These are phyloP conservation scores for Trichoderma koningiopsis DNA, from an alignment of 2,329 filamentous ascomycete species.

Conservation along the genomic window DNA sequence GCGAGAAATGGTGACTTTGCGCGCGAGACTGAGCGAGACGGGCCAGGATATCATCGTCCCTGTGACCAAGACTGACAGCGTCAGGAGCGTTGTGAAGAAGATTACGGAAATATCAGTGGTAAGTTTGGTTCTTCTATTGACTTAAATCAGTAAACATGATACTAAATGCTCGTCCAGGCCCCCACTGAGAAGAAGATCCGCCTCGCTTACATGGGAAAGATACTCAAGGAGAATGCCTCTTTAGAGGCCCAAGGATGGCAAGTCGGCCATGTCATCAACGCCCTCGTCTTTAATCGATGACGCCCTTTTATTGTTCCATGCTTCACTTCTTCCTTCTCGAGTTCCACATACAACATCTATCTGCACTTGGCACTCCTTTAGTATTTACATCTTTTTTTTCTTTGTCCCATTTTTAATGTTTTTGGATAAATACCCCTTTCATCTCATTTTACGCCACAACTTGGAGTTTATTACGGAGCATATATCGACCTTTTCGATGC, in stretches of 20 bases:
- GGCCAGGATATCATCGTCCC: slow-evolving; percentile 63
- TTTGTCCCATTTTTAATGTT: slow-evolving; percentile 12
- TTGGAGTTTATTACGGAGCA: slow-evolving; percentile 12
- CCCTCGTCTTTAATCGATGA: slow-evolving; percentile 63
- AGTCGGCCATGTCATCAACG: slow-evolving; percentile 74
- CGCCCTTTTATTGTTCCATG: neutral
- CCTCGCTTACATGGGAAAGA: slow-evolving; percentile 79
- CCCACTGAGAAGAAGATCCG: slow-evolving; percentile 61
- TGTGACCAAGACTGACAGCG: slow-evolving; percentile 62
- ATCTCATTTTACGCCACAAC: slow-evolving; percentile 1
- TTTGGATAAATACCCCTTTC: slow-evolving; percentile 35
- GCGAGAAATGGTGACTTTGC: slow-evolving; percentile 58
- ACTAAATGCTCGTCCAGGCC: slow-evolving; percentile 49
- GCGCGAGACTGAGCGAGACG: slow-evolving; percentile 67
- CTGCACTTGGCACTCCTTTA: neutral
- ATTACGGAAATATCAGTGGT: slow-evolving; percentile 67
- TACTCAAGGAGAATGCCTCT: slow-evolving; percentile 69
- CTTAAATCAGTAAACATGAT: too few species aligned
- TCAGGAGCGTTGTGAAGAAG: slow-evolving; percentile 63
- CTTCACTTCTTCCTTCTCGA: neutral
- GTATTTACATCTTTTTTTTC: neutral
- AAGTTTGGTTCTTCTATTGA: slow-evolving; percentile 38
- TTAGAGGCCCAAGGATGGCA: slow-evolving; percentile 75
- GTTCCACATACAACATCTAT: neutral
- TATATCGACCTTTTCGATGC: neutral